Evolutionary conservation across 495 filamentous ascomycete genomes (phyloP), one percentile per base, ranked within the genome.

Genomic region (Hypoxylon fuscum): DNA sequence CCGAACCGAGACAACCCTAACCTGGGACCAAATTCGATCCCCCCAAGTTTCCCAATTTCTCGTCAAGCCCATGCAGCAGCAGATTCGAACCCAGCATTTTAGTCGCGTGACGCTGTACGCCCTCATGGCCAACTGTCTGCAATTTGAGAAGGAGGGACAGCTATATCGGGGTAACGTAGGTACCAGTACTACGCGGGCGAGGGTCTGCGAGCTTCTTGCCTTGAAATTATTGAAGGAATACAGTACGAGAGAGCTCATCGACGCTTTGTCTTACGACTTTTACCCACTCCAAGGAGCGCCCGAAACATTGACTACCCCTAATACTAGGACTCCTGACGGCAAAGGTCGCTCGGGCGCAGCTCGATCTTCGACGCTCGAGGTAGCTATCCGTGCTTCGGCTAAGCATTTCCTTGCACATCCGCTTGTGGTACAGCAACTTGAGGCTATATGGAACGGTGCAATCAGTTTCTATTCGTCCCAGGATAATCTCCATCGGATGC

Each of bases 41-140:
- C 94, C 93, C 5, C 94, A 98, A 71, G 89, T 98, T 29, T 96
- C 92, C 12, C 92, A 96, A 73, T 98, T 98, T 71, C 81, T 98
- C 18, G 83, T 97, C 66, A 98, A 96, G 77, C 94, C 94, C 2
- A 84, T 86, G 77, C 91, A 92, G 72, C 90, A 93, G 60, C 88
- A 92, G 65, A 90, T 96, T 32, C 84, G 86, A 49, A 81, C 81
- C 18, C 85, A 88, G 15, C 90, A 96, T 73, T 92, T 96, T 63
- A 91, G 89, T 11, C 86, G 89, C 35, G 94, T 89, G 9, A 95
- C 91, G 1, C 71, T 97, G 29, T 98, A 96, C 75, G 90, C 91
- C 2, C 74, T 98, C 59, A 87, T 97, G 83, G 91, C 92, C 18
- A 98, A 98, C 69, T 93, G 91, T 63, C 79, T 97, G 27, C 94